Evolutionary conservation across 1,139 yeast species (phyloP).

Genomic region (Geotrichum australiense): DNA sequence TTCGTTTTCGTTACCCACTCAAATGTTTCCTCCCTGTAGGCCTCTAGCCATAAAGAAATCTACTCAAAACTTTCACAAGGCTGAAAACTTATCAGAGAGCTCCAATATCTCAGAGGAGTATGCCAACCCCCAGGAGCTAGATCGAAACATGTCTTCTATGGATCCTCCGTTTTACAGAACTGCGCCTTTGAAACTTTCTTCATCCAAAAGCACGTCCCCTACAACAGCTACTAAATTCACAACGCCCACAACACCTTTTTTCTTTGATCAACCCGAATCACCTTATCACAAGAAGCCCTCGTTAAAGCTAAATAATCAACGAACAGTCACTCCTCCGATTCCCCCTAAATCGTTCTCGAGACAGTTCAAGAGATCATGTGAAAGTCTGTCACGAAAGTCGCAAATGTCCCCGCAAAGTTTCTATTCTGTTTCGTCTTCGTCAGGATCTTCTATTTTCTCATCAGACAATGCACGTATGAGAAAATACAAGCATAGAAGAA

Average conservation of each 20-base stretch:
- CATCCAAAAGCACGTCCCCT: neutral
- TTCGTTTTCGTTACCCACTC: neutral
- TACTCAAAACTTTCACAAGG: neutral
- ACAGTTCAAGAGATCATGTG: too few species aligned
- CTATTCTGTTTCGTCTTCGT: neutral
- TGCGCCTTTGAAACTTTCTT: neutral
- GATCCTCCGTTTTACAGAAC: neutral
- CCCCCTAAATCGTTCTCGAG: conserved; percentile 1
- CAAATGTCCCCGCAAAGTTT: neutral
- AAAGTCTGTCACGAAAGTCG: too few species aligned
- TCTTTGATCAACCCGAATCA: neutral
- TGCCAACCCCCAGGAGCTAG: too few species aligned
- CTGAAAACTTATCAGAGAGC: neutral
- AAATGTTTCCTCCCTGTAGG: neutral
- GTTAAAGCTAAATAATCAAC: too few species aligned
- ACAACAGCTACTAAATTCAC: neutral
- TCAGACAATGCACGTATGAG: neutral
- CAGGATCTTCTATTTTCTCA: neutral
- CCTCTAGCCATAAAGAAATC: conserved; percentile 2
- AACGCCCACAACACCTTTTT: conserved; percentile 3
- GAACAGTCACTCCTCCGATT: too few species aligned
- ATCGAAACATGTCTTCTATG: neutral
- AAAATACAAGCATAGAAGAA: conserved; percentile 2
- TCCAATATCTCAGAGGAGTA: too few species aligned
- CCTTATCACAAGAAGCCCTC: neutral